Evolutionary conservation across 305 asterid species (phyloP).

Genomic region (Caryopteris hybrid): DNA sequence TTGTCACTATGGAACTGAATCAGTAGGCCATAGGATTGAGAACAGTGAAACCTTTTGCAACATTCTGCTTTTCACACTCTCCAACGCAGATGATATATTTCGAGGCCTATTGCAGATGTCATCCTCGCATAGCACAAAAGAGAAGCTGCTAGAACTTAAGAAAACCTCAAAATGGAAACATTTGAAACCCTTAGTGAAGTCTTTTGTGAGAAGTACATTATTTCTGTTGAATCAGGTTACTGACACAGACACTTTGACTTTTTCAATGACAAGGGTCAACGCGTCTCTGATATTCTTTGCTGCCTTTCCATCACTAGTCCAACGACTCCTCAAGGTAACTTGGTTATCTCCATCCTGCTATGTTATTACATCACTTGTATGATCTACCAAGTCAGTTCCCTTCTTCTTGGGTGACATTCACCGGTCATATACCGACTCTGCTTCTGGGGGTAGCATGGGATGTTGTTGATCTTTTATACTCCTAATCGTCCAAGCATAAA

Average conservation of each 20-base stretch:
- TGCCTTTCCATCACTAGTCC: constrained; percentile 66
- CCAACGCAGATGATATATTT: constrained; percentile 63
- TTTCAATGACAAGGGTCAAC: constrained; percentile 57
- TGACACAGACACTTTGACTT: constrained; percentile 63
- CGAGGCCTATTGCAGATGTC: constrained; percentile 55
- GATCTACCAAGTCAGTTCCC: neutral
- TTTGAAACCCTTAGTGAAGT: constrained; percentile 63
- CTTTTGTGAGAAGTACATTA: constrained; percentile 75
- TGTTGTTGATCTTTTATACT: neutral
- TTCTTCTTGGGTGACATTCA: too few species aligned
- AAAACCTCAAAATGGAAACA: constrained; percentile 60
- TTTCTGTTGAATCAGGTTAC: constrained; percentile 79
- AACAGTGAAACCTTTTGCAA: constrained; percentile 65
- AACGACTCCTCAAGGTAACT: constrained; percentile 68
- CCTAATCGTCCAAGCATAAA: neutral
- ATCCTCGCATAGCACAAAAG: constrained; percentile 49
- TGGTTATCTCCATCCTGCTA: neutral
- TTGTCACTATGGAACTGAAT: constrained; percentile 79
- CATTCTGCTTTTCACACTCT: constrained; percentile 52
- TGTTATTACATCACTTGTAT: neutral
- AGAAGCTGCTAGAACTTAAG: constrained; percentile 45
- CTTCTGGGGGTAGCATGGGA: neutral
- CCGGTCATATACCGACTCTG: too few species aligned
- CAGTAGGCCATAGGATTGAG: constrained; percentile 49
- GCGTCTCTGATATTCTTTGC: constrained; percentile 63